Evolutionary conservation across 805 yeast species (phyloP), one percentile per base, ranked within the genome.

Genomic region (Barnettozyma sucrosica): DNA sequence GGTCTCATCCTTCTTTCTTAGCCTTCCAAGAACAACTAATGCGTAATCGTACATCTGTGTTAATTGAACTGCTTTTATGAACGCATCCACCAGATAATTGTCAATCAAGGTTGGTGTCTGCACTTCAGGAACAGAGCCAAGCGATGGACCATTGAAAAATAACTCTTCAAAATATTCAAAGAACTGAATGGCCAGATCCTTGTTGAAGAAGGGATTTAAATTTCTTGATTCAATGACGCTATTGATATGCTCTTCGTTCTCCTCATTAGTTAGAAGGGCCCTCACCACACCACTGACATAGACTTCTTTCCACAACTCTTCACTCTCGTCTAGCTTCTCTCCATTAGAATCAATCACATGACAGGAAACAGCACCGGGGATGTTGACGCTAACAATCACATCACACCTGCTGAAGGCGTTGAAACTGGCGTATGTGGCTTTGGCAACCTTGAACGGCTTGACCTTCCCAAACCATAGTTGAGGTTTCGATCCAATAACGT

Each of bases 391-490:
- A 23, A 86, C 88, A 40, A 86, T 71, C 63, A 83, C 78, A 62
- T 86, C 95, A 39, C 79, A 75, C 58, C 71, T 67, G n/a, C 54
- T 44, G 60, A 93, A 89, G 19, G 85, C 76, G 63, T 93, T 89
- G 67, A 82, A 88, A 16, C 82, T 67, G 42, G 87, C 81, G 58
- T 81, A 83, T 0, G 85, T 77, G 41, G 86, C 80, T 58, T 82
- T 79, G n/a, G 80, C 77, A 10, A 86, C 87, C 55, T 79, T 81
- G 76, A 80, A 85, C 50, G 74, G 74, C 57, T 78, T 85, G 52
- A 72, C 75, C 59, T 81, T 87, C 13, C 90, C 89, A 67, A 85
- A 86, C 95, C 95, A 86, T 40, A 77, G 68, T 62, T 86, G 95
- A 6, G 81, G 79, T 28, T 77, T 68, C 49, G 76, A 79, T 23